Conservation (phyloP, 192 early-diverging fungal genomes). For the Coemansia nantahalensis region DNA sequence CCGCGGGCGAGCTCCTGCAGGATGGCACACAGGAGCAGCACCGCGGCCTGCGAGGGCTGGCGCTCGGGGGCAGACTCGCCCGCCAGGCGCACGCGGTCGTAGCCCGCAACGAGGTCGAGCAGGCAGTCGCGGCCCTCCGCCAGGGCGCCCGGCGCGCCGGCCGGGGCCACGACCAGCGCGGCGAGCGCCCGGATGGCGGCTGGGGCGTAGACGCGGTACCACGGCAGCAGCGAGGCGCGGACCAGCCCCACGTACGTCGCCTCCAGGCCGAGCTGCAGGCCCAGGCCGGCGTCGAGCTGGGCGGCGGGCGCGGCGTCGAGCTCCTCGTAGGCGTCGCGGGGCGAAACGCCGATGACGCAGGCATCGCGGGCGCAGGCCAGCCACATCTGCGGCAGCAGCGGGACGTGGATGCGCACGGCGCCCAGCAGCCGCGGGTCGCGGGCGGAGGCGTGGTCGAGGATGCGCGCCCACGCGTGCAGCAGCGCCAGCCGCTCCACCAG, state of each 20-base stretch:
- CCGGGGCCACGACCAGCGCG: neutral
- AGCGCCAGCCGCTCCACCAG: constrained; percentile 16
- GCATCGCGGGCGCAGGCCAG: constrained; percentile 34
- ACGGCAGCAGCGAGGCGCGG: constrained; percentile 6
- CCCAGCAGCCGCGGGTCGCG: constrained; percentile 8
- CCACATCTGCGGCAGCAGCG: constrained; percentile 27
- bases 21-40: no score
- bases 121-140: neutral
- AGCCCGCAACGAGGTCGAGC: no score
- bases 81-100: no score
- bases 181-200: constrained; percentile 14
- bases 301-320: neutral
- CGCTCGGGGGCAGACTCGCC: no score
- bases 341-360: constrained; percentile 14
- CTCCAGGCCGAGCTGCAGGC: constrained; percentile 35
- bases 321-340: constrained; percentile 14
- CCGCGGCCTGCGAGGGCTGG: no score
- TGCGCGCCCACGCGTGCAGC: constrained; percentile 24
- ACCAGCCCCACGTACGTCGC: constrained; percentile 23
- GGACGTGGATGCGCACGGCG: constrained; percentile 17
- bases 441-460: constrained; percentile 4
- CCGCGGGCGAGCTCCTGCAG: no score
- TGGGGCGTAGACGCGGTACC: constrained; percentile 32
- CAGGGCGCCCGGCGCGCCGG: neutral
- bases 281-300: constrained; percentile 4